These are phyloP conservation scores for Pezicula neosporulosa DNA, from an alignment of 2,329 filamentous ascomycete species.

Conservation along the genomic window DNA sequence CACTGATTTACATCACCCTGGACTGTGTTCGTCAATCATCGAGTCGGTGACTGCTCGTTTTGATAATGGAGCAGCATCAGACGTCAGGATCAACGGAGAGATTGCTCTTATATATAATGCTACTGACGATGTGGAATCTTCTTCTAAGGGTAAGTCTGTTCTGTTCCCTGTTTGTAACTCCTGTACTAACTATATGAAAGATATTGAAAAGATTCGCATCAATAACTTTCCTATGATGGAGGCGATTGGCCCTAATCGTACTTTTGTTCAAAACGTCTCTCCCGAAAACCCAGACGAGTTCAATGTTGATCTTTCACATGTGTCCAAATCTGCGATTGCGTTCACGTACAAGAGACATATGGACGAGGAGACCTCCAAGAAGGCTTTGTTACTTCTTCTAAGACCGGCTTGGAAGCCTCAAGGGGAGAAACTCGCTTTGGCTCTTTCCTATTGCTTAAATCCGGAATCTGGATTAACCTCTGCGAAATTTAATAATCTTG, in stretches of 20 bases:
- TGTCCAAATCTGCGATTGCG: constrained; percentile 70
- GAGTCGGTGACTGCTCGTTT: constrained; percentile 89
- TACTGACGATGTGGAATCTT: constrained; percentile 28
- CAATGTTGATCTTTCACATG: constrained; percentile 68
- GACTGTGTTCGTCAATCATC: constrained; percentile 84
- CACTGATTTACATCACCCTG: constrained; percentile 74
- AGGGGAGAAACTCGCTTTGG: constrained; percentile 78
- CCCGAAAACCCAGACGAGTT: constrained; percentile 74
- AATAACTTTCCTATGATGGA: constrained; percentile 88
- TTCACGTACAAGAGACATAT: constrained; percentile 91
- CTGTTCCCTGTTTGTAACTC: constrained; percentile 2
- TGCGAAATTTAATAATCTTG: constrained; percentile 69
- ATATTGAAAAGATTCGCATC: constrained; percentile 38
- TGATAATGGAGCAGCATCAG: constrained; percentile 67
- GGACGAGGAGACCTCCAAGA: constrained; percentile 51
- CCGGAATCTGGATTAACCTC: constrained; percentile 45
- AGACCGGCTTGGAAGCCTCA: constrained; percentile 74
- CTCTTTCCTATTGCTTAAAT: constrained; percentile 83
- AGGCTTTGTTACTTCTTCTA: constrained; percentile 56
- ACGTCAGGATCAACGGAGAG: constrained; percentile 77
- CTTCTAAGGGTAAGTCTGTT: constrained; percentile 44
- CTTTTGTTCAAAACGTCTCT: constrained; percentile 72
- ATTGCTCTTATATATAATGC: constrained; percentile 81
- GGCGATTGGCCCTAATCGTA: constrained; percentile 88
- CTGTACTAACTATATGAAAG: constrained; percentile 3